Conservation (phyloP, 176 grass and related monocot species). For the Areca catechu region DNA sequence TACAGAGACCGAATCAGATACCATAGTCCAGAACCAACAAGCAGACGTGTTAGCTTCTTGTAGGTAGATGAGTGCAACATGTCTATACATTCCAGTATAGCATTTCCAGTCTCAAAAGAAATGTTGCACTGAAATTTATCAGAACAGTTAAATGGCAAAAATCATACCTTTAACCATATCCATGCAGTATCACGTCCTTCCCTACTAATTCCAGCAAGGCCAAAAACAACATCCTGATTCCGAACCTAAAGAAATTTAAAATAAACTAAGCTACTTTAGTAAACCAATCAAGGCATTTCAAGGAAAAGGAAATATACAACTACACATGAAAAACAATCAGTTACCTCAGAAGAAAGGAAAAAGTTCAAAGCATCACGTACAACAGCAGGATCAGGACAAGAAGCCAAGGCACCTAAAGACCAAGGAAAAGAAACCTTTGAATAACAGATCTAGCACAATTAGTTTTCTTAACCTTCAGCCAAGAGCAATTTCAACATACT, state of each 20-base stretch:
- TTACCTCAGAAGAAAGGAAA: conserved; percentile 66
- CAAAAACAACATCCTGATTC: conserved; percentile 65
- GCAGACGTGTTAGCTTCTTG: too few species aligned
- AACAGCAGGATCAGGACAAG: conserved; percentile 56
- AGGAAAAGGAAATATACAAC: neutral
- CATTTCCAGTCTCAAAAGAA: too few species aligned
- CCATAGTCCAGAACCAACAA: too few species aligned
- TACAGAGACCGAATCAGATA: too few species aligned
- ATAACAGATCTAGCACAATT: too few species aligned
- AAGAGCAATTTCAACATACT: conserved; percentile 18
- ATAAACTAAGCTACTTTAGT: conserved; percentile 15
- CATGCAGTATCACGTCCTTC: conserved; percentile 63
- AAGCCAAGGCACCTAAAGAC: conserved; percentile 61
- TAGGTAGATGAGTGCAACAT: too few species aligned
- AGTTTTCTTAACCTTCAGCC: too few species aligned
- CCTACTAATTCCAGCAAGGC: conserved; percentile 54
- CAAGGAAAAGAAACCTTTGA: neutral
- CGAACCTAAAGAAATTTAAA: conserved; percentile 46
- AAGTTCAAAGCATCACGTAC: conserved; percentile 66
- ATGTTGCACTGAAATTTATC: neutral
- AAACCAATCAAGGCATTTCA: conserved; percentile 11
- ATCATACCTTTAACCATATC: conserved; percentile 87
- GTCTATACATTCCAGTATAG: too few species aligned
- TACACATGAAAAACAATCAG: neutral
- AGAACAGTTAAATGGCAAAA: neutral